A percentile compares a stretch with the other conserved stretches of the same genome.
Evolutionary conservation across 192 early-diverging fungal species (phyloP).

Genomic region (Rhizoclosmatium globosum): DNA sequence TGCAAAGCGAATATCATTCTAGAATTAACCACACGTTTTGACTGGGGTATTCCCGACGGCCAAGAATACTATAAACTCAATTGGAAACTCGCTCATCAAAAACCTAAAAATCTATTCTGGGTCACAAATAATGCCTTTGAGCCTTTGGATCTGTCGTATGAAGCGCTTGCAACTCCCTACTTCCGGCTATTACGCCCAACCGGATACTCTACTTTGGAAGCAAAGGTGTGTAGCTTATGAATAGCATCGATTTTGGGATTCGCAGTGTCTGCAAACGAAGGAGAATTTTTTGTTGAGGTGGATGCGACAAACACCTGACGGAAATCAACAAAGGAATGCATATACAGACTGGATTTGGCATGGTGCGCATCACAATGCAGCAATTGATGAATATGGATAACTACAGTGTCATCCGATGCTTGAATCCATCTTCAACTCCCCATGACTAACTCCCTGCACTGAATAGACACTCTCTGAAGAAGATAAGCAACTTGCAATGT

Average conservation of each 20-base stretch:
- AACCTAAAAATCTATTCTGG: slow-evolving; percentile 32
- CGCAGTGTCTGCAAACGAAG: background rate
- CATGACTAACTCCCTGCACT: background rate
- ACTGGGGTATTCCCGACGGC: slow-evolving; percentile 29
- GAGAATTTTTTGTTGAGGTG: no score
- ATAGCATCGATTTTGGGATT: background rate
- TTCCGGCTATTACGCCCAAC: slow-evolving; percentile 22
- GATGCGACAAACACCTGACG: no score
- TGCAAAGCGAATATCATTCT: slow-evolving; percentile 35
- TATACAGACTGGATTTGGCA: no score
- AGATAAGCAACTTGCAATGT: slow-evolving; percentile 13
- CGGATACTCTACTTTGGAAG: slow-evolving; percentile 4
- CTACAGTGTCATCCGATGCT: no score
- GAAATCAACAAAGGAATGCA: no score
- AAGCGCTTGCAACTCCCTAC: slow-evolving; percentile 21
- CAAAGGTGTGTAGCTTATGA: slow-evolving; percentile 6
- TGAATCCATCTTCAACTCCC: background rate
- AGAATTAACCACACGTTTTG: slow-evolving; percentile 29
- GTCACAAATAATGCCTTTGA: slow-evolving; percentile 37
- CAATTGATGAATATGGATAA: no score
- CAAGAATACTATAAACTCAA: slow-evolving; percentile 29
- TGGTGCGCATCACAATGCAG: no score
- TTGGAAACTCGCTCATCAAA: slow-evolving; percentile 9
- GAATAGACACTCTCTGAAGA: slow-evolving; percentile 2
- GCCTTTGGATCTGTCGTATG: slow-evolving; percentile 22